Evolutionary conservation across 768 basidiomycete genomes (phyloP).

Genomic region (Lactarius quietus): DNA sequence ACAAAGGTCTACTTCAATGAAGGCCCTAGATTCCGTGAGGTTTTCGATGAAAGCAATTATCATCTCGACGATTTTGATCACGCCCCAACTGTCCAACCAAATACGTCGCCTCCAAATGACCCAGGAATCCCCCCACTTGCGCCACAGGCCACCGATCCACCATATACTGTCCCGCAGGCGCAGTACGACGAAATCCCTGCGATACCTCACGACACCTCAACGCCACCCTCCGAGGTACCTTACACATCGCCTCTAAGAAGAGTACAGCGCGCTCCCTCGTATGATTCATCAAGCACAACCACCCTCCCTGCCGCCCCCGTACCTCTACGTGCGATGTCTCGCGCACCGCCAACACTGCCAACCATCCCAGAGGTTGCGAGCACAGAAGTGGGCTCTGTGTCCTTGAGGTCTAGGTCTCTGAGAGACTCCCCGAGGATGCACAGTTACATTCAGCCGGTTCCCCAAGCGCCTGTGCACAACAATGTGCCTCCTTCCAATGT

Average conservation of each 20-base stretch:
- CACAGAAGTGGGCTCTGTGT: constrained; percentile 15
- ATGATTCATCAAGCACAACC: constrained; percentile 22
- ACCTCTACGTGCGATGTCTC: background rate
- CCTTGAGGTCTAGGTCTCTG: constrained; percentile 10
- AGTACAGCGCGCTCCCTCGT: background rate
- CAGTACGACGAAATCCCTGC: background rate
- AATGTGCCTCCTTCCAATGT: background rate
- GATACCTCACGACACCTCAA: background rate
- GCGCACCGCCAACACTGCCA: constrained; percentile 17
- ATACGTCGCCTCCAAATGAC: background rate
- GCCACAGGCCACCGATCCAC: constrained; percentile 2
- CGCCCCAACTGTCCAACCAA: background rate
- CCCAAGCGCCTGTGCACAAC: background rate
- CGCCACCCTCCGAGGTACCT: background rate
- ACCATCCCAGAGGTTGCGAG: constrained; percentile 25
- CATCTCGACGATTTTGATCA: constrained; percentile 16
- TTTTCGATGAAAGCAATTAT: constrained; percentile 11
- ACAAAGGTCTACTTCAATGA: background rate
- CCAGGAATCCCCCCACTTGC: background rate
- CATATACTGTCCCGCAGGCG: constrained; percentile 1
- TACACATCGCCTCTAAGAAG: background rate
- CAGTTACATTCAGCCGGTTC: background rate
- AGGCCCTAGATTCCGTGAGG: constrained; percentile 14
- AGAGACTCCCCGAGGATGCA: constrained; percentile 2
- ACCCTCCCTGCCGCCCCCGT: constrained; percentile 20